Base-by-base conservation (phyloP, 371 early-diverging fungal genomes). In the Smittium mucronatum region DNA sequence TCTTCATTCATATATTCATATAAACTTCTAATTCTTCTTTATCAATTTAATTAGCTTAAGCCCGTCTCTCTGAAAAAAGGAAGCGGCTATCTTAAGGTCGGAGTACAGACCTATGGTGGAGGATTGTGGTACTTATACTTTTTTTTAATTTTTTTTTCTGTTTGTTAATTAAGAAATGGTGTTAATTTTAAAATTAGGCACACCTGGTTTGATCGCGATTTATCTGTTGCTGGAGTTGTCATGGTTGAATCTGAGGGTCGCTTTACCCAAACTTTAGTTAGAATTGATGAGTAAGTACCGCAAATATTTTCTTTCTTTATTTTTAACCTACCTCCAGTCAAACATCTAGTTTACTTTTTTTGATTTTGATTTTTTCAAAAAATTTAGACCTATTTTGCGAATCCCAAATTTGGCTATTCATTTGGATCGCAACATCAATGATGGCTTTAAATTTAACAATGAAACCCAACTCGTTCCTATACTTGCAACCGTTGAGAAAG, bases 131-230 rank as follows among this genome's bases (percentile, higher is more conserved):
- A 82, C 72, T 5, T 47, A 47, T 47, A 11, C 21, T 47, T 11
- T 47, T 47, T 21, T 47, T 47, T n/a, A n/a, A n/a, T n/a, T n/a
- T n/a, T n/a, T n/a, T n/a, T n/a, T n/a, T n/a, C n/a, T n/a, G n/a
- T n/a, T n/a, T n/a, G n/a, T n/a, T n/a, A n/a, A n/a, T n/a, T n/a
- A n/a, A n/a, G n/a, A n/a, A n/a, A 66, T 67, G 25, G 29, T 58
- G 26, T 25, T 47, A 29, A 30, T 28, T 21, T 59, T 33, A 32
- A 32, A 2, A 28, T 31, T 73, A 88, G 93, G 95, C 91, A 96
- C 76, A 94, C 97, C 28, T 98, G 97, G 97, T 98, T 97, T 80
- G 98, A 98, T 80, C 88, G 97, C 68, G 97, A 97, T 79, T 82
- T 98, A 66, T 85, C 91, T 77, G 80, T 98, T 61, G 96, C 96